Conservation (phyloP, 768 basidiomycete genomes). For the Boletus pseudo-olivaceus region DNA sequence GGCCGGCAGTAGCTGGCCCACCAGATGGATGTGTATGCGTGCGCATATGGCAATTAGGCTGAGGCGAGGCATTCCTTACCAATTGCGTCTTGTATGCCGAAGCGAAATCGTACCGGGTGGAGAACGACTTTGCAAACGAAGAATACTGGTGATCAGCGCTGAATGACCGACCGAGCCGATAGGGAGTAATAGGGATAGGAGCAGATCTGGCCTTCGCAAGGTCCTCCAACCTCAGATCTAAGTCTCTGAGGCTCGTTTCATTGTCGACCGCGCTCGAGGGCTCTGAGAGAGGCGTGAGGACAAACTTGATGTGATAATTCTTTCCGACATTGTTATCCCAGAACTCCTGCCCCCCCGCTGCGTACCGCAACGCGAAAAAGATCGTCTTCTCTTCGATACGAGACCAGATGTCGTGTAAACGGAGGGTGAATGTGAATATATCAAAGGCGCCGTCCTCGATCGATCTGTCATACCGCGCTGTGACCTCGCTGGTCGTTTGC, state of each 20-base stretch:
- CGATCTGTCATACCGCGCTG: slow-evolving; percentile 61
- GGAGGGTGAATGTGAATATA: slow-evolving; percentile 72
- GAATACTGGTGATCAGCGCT: slow-evolving; percentile 24
- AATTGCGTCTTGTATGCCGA: slow-evolving; percentile 44
- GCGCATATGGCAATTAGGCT: slow-evolving; percentile 31
- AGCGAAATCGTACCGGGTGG: slow-evolving; percentile 57
- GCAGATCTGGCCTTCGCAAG: slow-evolving; percentile 42
- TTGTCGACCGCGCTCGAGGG: slow-evolving; percentile 34
- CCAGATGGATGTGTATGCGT: slow-evolving; percentile 48
- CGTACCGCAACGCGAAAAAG: slow-evolving; percentile 71
- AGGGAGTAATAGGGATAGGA: slow-evolving; percentile 10
- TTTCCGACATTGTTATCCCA: slow-evolving; percentile 89
- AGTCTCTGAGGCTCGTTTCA: slow-evolving; percentile 50
- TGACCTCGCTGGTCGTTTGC: slow-evolving; percentile 95
- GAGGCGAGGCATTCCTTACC: slow-evolving; percentile 6
- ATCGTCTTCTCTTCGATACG: slow-evolving; percentile 83
- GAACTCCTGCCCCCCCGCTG: slow-evolving; percentile 66
- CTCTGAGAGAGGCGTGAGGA: slow-evolving; percentile 21
- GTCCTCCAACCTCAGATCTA: slow-evolving; percentile 65
- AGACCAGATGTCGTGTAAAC: slow-evolving; percentile 72
- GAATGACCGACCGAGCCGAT: slow-evolving; percentile 23
- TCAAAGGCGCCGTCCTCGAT: slow-evolving; percentile 46
- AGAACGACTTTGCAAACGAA: slow-evolving; percentile 37
- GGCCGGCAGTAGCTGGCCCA: slow-evolving; percentile 34
- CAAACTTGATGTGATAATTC: slow-evolving; percentile 79